phyloP scores from a whole-genome alignment of 768 basidiomycete genomes.

The Flagelloscypha sp. region DNA sequence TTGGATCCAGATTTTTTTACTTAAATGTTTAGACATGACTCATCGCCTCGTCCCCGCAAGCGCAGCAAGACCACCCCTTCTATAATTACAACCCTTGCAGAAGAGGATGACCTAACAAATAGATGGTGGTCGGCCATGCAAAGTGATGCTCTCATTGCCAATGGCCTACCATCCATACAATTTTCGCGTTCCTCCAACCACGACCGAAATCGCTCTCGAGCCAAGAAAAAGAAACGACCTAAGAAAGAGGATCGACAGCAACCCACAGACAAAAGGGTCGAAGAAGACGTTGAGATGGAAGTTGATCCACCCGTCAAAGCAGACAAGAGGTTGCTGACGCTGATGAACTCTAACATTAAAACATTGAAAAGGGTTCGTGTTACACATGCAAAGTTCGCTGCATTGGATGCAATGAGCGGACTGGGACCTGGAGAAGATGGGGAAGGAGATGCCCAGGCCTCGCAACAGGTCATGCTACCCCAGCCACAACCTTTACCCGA shows the following conservation, averaged over 20 bases:
- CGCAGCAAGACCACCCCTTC: conserved; percentile 41
- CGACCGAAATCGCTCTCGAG: conserved; percentile 6
- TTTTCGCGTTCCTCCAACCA: conserved; percentile 27
- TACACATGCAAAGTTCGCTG: conserved; percentile 64
- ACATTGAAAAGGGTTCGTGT: conserved; percentile 66
- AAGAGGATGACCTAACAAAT: conserved; percentile 38
- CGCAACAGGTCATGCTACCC: no score
- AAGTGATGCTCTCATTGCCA: conserved; percentile 51
- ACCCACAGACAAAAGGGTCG: conserved; percentile 13
- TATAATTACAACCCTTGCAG: conserved; percentile 27
- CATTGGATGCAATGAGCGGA: no score
- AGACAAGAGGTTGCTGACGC: conserved; percentile 45
- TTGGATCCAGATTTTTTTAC: not conserved
- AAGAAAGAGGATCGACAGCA: conserved; percentile 18
- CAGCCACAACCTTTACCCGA: no score
- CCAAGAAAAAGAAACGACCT: conserved; percentile 25
- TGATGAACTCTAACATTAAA: conserved; percentile 73
- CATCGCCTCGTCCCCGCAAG: conserved; percentile 53
- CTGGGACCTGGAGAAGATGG: no score
- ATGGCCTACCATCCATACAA: conserved; percentile 53
- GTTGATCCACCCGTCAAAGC: not conserved
- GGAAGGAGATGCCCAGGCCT: no score
- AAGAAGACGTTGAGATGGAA: not conserved
- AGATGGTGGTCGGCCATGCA: conserved; percentile 74
- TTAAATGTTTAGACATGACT: conserved; percentile 23